Percentiles rank a stretch among this genome's conserved stretches.
These are phyloP conservation scores for Viridothelium virens DNA, from an alignment of 495 filamentous ascomycete genomes.

Conservation along the genomic window DNA sequence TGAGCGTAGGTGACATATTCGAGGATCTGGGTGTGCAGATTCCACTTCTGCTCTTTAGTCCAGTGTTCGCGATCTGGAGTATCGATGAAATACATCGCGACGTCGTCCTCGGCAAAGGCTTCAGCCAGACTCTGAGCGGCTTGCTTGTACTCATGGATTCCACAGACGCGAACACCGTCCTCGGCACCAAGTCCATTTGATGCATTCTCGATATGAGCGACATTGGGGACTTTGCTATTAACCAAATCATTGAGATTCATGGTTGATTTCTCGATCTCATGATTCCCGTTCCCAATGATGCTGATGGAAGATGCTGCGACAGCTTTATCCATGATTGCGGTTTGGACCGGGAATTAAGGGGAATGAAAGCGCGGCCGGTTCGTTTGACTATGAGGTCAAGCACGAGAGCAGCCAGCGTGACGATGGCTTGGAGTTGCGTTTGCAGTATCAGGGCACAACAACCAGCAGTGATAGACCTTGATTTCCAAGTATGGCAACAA, in stretches of 20 bases:
- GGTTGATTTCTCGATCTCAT: slow-evolving; percentile 21
- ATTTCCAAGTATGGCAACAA: neutral
- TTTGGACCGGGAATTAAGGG: slow-evolving; percentile 14
- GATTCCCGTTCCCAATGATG: slow-evolving; percentile 20
- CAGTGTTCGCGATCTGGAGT: slow-evolving; percentile 54
- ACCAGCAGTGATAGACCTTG: slow-evolving; percentile 1
- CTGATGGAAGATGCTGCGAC: slow-evolving; percentile 34
- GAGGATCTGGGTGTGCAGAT: slow-evolving; percentile 64
- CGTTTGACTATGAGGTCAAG: slow-evolving; percentile 5
- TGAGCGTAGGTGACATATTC: slow-evolving; percentile 66
- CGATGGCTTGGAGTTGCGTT: neutral
- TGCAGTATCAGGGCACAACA: neutral
- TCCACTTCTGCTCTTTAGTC: slow-evolving; percentile 59
- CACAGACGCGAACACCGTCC: slow-evolving; percentile 47
- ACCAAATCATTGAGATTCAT: slow-evolving; percentile 2
- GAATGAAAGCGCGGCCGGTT: slow-evolving; percentile 24
- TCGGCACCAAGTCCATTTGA: slow-evolving; percentile 17
- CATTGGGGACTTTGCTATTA: slow-evolving; percentile 12
- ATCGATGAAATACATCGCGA: slow-evolving; percentile 62
- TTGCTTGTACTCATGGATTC: slow-evolving; percentile 54
- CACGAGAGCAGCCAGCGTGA: slow-evolving; percentile 12
- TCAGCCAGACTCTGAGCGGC: slow-evolving; percentile 61
- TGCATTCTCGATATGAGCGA: slow-evolving; percentile 21
- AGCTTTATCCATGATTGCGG: slow-evolving; percentile 35
- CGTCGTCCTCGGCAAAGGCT: slow-evolving; percentile 70